These are phyloP conservation scores for Elsinoe necatrix DNA, from an alignment of 2,329 filamentous ascomycete species.

Conservation along the genomic window DNA sequence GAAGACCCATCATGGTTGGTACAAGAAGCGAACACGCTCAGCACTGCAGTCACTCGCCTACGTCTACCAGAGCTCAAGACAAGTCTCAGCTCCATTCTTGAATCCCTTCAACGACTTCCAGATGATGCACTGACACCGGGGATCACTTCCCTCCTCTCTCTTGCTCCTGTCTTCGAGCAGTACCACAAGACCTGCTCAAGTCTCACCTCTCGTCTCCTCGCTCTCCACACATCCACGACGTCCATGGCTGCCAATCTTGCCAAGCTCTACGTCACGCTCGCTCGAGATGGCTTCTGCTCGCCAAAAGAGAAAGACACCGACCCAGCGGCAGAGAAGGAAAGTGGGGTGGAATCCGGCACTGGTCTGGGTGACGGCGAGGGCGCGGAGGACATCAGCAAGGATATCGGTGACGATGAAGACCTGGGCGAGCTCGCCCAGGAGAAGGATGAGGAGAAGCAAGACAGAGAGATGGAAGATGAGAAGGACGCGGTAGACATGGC, in stretches of 20 bases:
- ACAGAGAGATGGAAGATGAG: conserved; percentile 62
- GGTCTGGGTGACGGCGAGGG: conserved; percentile 93
- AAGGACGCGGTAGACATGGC: conserved; percentile 89
- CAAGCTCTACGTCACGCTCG: conserved; percentile 69
- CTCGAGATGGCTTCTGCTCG: conserved; percentile 81
- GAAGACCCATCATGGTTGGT: conserved; percentile 58
- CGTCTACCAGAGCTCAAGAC: conserved; percentile 49
- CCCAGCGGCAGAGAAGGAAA: conserved; percentile 37
- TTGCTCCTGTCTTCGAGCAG: conserved; percentile 65
- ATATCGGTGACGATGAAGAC: conserved; percentile 89
- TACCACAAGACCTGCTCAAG: conserved; percentile 57
- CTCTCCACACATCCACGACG: conserved; percentile 61
- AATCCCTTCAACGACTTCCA: conserved; percentile 37
- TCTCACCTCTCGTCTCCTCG: conserved; percentile 50
- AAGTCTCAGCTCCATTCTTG: conserved; percentile 38
- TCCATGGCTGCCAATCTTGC: conserved; percentile 68
- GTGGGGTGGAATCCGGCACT: conserved; percentile 82
- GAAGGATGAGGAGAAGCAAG: conserved; percentile 47
- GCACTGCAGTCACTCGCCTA: conserved; percentile 49
- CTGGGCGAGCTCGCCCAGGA: conserved; percentile 85
- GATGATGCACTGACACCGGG: conserved; percentile 38
- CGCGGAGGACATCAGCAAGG: conserved; percentile 95
- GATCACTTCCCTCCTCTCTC: conserved; percentile 50
- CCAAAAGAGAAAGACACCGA: conserved; percentile 63
- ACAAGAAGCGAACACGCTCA: conserved; percentile 39